phyloP scores from a whole-genome alignment of 768 basidiomycete species.

The Hortiboletus flavorubellus region DNA sequence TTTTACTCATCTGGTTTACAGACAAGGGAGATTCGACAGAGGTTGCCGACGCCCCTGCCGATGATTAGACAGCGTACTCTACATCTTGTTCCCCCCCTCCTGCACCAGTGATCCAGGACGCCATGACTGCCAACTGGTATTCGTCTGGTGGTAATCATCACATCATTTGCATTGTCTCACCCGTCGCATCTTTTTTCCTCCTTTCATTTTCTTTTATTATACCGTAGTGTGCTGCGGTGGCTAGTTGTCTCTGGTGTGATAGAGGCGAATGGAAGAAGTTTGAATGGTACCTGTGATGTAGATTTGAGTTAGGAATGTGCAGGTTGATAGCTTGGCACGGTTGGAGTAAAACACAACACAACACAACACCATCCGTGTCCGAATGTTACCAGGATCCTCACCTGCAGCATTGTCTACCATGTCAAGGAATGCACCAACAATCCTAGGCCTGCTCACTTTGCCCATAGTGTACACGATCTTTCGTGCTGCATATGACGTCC shows the following conservation, averaged over 20 bases:
- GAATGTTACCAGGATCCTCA: background rate
- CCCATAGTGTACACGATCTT: slow-evolving; percentile 40
- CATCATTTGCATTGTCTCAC: slow-evolving; percentile 33
- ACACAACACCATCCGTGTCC: background rate
- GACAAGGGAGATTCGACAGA: slow-evolving; percentile 77
- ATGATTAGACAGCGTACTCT: slow-evolving; percentile 49
- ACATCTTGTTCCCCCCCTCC: slow-evolving; percentile 9
- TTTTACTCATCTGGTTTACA: slow-evolving; percentile 29
- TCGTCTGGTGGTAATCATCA: slow-evolving; percentile 18
- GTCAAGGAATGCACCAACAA: slow-evolving; percentile 7
- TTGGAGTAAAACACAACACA: too few relatives aligned
- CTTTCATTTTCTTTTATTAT: slow-evolving; percentile 35
- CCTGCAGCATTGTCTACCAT: slow-evolving; percentile 1
- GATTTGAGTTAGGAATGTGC: background rate
- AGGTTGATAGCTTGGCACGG: background rate
- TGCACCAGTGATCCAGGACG: slow-evolving; percentile 15
- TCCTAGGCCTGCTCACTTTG: slow-evolving; percentile 34
- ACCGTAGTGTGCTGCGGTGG: slow-evolving; percentile 34
- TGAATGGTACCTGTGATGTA: slow-evolving; percentile 11
- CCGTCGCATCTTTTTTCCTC: slow-evolving; percentile 29
- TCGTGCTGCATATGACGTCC: slow-evolving; percentile 42
- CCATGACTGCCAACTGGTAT: slow-evolving; percentile 10
- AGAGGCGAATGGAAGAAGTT: slow-evolving; percentile 35
- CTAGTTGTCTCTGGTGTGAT: slow-evolving; percentile 30
- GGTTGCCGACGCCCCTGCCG: slow-evolving; percentile 59